Percentiles rank a stretch among this genome's conserved stretches.
Evolutionary conservation across 768 basidiomycete genomes (phyloP).

Genomic region (Bullera alba): DNA sequence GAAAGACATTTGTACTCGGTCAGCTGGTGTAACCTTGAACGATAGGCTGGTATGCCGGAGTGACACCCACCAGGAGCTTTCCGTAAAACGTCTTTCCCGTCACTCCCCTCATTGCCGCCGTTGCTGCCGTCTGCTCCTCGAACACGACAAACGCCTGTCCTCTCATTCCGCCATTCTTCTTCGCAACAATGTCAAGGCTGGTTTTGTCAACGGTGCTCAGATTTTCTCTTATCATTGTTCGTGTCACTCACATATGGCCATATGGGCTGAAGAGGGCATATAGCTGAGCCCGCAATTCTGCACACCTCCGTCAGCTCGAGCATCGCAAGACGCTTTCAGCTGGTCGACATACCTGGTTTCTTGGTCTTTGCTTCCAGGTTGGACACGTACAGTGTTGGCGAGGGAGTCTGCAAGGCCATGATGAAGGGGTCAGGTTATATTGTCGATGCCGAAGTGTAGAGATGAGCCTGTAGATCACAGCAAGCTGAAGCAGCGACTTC

Average conservation of each 20-base stretch:
- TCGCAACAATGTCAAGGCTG: constrained; percentile 79
- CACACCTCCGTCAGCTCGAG: not conserved
- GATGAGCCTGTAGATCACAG: no score
- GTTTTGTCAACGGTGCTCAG: not conserved
- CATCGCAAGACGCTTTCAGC: not conserved
- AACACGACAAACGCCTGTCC: constrained; percentile 97
- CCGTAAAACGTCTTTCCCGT: constrained; percentile 91
- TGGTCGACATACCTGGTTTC: constrained; percentile 58
- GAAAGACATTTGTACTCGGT: no score
- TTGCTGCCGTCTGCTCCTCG: constrained; percentile 79
- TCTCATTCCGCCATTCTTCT: constrained; percentile 74
- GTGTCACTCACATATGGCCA: constrained; percentile 61
- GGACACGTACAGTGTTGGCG: constrained; percentile 81
- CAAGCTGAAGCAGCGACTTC: not conserved
- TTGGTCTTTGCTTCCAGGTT: constrained; percentile 89
- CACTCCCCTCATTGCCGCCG: constrained; percentile 84
- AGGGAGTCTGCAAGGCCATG: constrained; percentile 52
- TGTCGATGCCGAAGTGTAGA: no score
- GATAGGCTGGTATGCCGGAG: not conserved
- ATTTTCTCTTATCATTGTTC: no score
- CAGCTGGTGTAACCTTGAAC: no score
- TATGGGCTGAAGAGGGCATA: constrained; percentile 87
- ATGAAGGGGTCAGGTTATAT: not conserved
- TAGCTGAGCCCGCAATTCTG: constrained; percentile 71
- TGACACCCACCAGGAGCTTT: constrained; percentile 69